Base-by-base conservation (phyloP, 805 yeast species). In the Metschnikowia aberdeeniae region DNA sequence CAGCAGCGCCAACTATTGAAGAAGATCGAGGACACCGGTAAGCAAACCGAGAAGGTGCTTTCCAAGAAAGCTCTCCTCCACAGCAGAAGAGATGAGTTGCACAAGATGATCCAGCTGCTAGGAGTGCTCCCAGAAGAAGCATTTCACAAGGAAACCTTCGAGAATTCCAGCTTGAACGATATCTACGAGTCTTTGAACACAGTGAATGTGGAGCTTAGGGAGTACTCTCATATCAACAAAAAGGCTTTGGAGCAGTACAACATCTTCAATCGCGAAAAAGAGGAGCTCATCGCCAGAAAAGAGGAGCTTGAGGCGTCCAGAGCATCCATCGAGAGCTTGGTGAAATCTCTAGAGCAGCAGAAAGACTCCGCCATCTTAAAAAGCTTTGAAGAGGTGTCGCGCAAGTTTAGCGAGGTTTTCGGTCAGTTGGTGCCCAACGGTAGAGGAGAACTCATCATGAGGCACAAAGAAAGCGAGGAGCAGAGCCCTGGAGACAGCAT, bases 111-210 rank as follows among this genome's bases (percentile, higher is more conserved):
- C 27, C 74, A 90, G 49, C 95, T 86, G 34, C 66, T 90, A 34
- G 97, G 97, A n/a, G 86, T 86, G 3, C 69, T 92, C 13, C 92
- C 97, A 0, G 97, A 89, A 56, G 89, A 86, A 43, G 89, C 93
- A 0, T 81, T 87, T 52, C 73, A 72, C 11, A 50, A 47, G 24
- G 47, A 58, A 2, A 59, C 66, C 1, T 78, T 72, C 55, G 74
- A 72, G 30, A 61, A 66, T 30, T 54, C 68, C 14, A 59, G 67
- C 2, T 78, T 88, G 9, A 80, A 78, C 32, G 71, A 74, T 6
- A 62, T 90, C 28, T 62, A 86, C 40, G 56, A 62, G 12, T 68
- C 74, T 43, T 70, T 89, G 48, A 81, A 78, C 42, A 64, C 64
- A 24, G 76, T 80, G 6, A 79, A 82, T 34, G 77, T 76, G 30